phyloP scores from a whole-genome alignment of 495 filamentous ascomycete genomes.

The Xylaria venustula region DNA sequence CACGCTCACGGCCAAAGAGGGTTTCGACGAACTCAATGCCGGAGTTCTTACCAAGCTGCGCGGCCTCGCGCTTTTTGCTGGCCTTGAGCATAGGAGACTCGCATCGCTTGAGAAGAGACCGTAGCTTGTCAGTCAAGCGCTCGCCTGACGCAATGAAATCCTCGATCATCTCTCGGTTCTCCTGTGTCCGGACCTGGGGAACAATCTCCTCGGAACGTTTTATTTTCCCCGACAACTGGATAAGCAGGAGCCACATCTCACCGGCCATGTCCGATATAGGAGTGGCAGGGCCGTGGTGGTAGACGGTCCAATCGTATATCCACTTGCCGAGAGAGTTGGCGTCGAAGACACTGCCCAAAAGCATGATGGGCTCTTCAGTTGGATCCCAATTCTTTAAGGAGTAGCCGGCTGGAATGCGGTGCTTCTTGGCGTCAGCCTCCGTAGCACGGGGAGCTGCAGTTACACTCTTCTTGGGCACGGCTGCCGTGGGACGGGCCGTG shows the following conservation, averaged over 20 bases:
- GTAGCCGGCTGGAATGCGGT: slow-evolving; percentile 86
- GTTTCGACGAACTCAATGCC: slow-evolving; percentile 96
- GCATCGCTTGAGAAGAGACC: slow-evolving; percentile 82
- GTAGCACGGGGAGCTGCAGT: slow-evolving; percentile 48
- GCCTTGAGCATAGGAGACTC: slow-evolving; percentile 82
- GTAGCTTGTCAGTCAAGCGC: slow-evolving; percentile 81
- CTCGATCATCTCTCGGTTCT: slow-evolving; percentile 77
- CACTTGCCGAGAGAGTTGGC: slow-evolving; percentile 97
- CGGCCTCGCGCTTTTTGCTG: slow-evolving; percentile 57
- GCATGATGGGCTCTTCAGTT: slow-evolving; percentile 83
- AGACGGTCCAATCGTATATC: slow-evolving; percentile 99
- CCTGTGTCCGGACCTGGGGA: slow-evolving; percentile 64
- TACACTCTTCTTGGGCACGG: slow-evolving; percentile 26
- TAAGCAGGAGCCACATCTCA: slow-evolving; percentile 91
- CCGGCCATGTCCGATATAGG: slow-evolving; percentile 92
- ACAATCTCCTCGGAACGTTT: slow-evolving; percentile 86
- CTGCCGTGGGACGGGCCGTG: slow-evolving; percentile 41
- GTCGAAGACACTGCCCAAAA: slow-evolving; percentile 95
- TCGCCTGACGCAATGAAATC: slow-evolving; percentile 93
- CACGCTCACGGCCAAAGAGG: slow-evolving; percentile 90
- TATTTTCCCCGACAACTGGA: slow-evolving; percentile 93
- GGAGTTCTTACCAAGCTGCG: slow-evolving; percentile 86
- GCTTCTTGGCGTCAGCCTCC: slow-evolving; percentile 75
- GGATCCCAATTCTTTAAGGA: slow-evolving; percentile 99
- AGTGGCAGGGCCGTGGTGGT: slow-evolving; percentile 78